Base-by-base conservation (phyloP, 257 asterid species). In the Phtheirospermum japonicum region DNA sequence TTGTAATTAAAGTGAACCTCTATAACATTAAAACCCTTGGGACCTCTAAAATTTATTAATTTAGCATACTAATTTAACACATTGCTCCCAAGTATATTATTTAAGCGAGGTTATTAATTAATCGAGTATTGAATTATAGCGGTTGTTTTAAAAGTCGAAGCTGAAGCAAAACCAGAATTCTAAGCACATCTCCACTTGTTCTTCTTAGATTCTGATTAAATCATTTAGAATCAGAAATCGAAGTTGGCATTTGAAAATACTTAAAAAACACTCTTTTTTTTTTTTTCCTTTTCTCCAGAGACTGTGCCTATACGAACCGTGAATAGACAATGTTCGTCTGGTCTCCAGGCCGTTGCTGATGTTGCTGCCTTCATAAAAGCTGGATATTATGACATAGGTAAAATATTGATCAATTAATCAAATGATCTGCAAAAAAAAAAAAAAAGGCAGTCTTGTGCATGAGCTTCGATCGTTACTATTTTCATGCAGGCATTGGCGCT, bases 311-410 rank as follows among this genome's bases (percentile, higher is more conserved):
- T 90, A 57, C 80, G 95, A 83, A 90, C 96, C 5, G 98, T 87
- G 72, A 90, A 90, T 70, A 61, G 97, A 61, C 96, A 90, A 74
- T 87, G 97, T 71, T 90, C 96, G 13, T 90, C 96, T 66, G 96
- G 97, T 67, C 90, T 90, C 63, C 97, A 90, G 75, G 96, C 96
- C 33, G 97, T 90, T 68, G 96, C 95, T 63, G 97, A 90, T 76
- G 95, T 90, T 3, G 96, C 96, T 73, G 96, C 95, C 69, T 86
- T 79, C 73, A 90, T 90, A 69, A 68, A 80, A 90, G 90, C 95
- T 26, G 97, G 97, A 65, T 85, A 83, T 73, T 90, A 90, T 53
- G 95, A 90, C 46, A 87, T 87, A 58, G 97, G 97, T 90, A 80
- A 23, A 6, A 36, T 6, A 36, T 5, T 13, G 32, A 1, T 18